These are phyloP conservation scores for Phytophthora megakarya DNA, from an alignment of 352 stramenopile species.

Conservation along the genomic window DNA sequence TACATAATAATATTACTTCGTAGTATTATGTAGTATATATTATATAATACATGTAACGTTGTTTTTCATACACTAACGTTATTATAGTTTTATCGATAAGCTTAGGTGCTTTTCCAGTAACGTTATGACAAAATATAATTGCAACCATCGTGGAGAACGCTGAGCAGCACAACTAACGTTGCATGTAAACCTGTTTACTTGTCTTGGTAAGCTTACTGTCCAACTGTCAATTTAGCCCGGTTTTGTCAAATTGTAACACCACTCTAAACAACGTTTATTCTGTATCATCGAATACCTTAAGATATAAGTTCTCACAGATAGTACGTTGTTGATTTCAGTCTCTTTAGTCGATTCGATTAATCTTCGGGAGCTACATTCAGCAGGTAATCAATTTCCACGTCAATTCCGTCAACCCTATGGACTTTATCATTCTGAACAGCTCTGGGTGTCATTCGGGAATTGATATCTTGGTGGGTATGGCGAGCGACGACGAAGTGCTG, in stretches of 20 bases:
- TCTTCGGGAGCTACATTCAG: background rate
- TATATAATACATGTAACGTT: background rate
- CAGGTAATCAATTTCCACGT: constrained; percentile 1
- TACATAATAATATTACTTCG: no score
- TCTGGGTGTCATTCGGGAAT: background rate
- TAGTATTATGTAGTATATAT: background rate
- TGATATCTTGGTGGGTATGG: constrained; percentile 2
- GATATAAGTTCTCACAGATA: constrained; percentile 1
- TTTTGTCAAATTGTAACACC: background rate
- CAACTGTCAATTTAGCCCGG: no score
- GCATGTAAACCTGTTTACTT: no score
- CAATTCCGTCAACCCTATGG: background rate
- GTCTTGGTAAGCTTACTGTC: no score
- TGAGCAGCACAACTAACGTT: no score
- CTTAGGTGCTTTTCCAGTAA: no score
- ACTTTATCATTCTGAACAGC: background rate
- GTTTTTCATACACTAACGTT: no score
- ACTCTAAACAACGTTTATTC: constrained; percentile 1
- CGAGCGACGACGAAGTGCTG: constrained; percentile 9
- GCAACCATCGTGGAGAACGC: no score
- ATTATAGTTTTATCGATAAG: no score
- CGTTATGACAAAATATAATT: no score
- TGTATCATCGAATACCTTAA: constrained; percentile 1
- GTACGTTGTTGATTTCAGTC: no score
- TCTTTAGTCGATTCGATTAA: constrained; percentile 1